Conservation (phyloP, 768 basidiomycete species). For the Lactarius akahatsu region DNA sequence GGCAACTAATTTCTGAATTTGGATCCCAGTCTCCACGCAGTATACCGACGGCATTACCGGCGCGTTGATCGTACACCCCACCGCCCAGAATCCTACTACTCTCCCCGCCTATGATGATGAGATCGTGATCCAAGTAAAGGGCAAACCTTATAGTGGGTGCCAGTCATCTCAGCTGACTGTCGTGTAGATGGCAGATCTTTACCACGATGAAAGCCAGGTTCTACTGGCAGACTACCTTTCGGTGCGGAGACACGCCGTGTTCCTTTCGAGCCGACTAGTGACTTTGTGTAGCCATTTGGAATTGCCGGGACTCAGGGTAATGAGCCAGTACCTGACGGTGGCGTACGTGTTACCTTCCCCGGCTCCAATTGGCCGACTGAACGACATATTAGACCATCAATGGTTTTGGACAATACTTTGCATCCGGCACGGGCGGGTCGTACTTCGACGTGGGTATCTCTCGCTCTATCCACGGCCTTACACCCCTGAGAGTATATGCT, state of each 20-base stretch:
- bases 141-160: neutral
- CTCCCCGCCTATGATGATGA: slow-evolving; percentile 44
- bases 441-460: slow-evolving; percentile 33
- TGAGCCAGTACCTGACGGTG: slow-evolving; percentile 39
- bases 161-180: neutral
- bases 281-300: slow-evolving; percentile 32
- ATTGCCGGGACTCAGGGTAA: slow-evolving; percentile 36
- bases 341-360: slow-evolving; percentile 27
- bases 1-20: neutral
- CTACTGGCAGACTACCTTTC: slow-evolving; percentile 33
- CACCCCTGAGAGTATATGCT: slow-evolving; percentile 28
- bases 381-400: slow-evolving; percentile 33
- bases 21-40: slow-evolving; percentile 32
- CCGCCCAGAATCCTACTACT: slow-evolving; percentile 35
- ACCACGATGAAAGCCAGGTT: slow-evolving; percentile 32
- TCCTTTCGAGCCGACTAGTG: neutral
- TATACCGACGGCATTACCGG: slow-evolving; percentile 54
- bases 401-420: slow-evolving; percentile 37
- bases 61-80: slow-evolving; percentile 47
- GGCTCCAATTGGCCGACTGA: neutral
- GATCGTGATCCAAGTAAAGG: slow-evolving; percentile 32
- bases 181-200: slow-evolving; percentile 42
- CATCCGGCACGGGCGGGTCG: slow-evolving; percentile 33
- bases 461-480: neutral
- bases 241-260: slow-evolving; percentile 25